phyloP scores from a whole-genome alignment of 1,284 basidiomycete species.

The Trametes sp. region DNA sequence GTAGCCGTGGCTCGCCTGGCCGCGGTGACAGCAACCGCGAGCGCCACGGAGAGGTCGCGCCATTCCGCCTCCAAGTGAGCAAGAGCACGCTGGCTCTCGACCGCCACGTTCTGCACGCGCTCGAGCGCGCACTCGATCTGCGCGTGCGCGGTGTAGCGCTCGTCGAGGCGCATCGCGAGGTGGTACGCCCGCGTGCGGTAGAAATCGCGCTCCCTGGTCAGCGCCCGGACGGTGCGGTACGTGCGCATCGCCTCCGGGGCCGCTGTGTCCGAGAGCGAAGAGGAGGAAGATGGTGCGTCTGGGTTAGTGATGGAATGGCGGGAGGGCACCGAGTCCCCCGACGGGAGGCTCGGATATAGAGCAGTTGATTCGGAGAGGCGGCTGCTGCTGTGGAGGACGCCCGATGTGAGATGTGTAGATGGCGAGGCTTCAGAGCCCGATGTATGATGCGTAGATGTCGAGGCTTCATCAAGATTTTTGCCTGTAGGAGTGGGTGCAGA shows the following conservation, averaged over 20 bases:
- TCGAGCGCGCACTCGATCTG: constrained; percentile 11
- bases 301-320: background rate
- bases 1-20: background rate
- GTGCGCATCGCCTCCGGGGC: background rate
- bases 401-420: too few species aligned
- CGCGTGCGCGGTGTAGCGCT: constrained; percentile 10
- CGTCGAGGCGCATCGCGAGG: constrained; percentile 22
- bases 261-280: background rate
- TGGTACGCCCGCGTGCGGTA: constrained; percentile 21
- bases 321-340: background rate
- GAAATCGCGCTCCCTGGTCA: constrained; percentile 20
- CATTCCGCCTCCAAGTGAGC: constrained; percentile 5
- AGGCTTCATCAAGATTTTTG: too few species aligned
- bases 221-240: background rate
- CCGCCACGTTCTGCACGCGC: constrained; percentile 3
- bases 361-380: too few species aligned
- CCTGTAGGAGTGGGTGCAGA: too few species aligned
- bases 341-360: too few species aligned
- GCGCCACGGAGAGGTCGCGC: constrained; percentile 11
- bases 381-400: too few species aligned
- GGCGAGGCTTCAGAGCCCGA: too few species aligned
- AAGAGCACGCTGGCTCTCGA: background rate
- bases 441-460: too few species aligned
- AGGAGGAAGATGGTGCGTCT: background rate
- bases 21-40: background rate